Evolutionary conservation across 352 stramenopile genomes (phyloP).

Genomic region (Pythium angustatum): DNA sequence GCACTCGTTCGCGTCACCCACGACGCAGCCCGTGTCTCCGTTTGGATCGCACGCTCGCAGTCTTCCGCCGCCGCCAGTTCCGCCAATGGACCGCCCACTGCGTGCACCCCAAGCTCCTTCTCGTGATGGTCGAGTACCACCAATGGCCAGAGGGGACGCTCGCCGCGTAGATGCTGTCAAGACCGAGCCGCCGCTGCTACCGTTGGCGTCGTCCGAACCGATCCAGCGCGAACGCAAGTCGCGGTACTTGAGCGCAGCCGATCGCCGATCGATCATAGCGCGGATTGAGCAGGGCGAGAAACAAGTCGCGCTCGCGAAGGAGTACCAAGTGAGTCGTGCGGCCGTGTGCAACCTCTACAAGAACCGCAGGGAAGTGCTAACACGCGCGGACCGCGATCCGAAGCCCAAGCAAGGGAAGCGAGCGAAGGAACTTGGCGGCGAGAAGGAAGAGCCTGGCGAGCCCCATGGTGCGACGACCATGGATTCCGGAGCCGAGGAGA

Average conservation of each 20-base stretch:
- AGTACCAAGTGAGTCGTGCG: constrained; percentile 35
- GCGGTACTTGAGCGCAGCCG: constrained; percentile 44
- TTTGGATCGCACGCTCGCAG: neutral
- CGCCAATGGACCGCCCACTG: neutral
- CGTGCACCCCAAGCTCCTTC: neutral
- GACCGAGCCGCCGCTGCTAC: neutral
- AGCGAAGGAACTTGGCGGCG: neutral
- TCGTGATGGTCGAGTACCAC: too few species aligned
- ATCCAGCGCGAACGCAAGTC: constrained; percentile 44
- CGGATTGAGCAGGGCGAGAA: constrained; percentile 35
- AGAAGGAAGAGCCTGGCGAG: neutral
- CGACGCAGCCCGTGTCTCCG: neutral
- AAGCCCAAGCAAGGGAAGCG: constrained; percentile 12
- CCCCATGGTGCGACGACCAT: neutral
- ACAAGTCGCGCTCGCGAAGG: constrained; percentile 33
- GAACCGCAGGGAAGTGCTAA: constrained; percentile 32
- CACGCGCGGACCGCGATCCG: constrained; percentile 18
- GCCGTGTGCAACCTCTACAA: constrained; percentile 40
- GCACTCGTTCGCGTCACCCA: neutral
- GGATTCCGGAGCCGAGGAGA: constrained; percentile 7
- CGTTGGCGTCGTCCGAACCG: neutral
- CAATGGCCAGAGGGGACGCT: neutral
- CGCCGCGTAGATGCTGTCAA: constrained; percentile 1
- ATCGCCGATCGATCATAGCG: constrained; percentile 35
- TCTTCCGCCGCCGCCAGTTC: neutral